Conservation (phyloP, 2,329 filamentous ascomycete genomes). For the Penicillium sp. region DNA sequence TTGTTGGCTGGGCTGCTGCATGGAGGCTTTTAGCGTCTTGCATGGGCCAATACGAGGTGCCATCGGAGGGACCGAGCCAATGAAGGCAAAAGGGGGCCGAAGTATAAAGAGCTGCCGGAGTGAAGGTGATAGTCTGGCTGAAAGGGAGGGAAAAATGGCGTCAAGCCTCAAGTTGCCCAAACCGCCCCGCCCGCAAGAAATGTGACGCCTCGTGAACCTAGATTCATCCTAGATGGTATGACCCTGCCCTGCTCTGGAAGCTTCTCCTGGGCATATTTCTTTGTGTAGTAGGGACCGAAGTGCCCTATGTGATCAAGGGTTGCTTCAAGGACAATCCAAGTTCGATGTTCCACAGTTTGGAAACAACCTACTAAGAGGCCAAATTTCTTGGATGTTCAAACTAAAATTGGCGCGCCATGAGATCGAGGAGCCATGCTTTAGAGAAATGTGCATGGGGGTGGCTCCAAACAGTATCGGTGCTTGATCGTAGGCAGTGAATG, state of each 20-base stretch:
- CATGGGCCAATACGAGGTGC: neutral
- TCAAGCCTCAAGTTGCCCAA: neutral
- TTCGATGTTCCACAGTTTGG: neutral
- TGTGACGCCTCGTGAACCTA: neutral
- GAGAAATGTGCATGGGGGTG: too few species aligned
- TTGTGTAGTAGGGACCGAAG: neutral
- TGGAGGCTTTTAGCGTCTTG: constrained; percentile 34
- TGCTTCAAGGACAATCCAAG: neutral
- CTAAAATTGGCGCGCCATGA: too few species aligned
- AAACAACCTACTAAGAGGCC: neutral
- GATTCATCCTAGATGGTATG: neutral
- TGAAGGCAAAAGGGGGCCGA: neutral
- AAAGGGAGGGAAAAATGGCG: neutral
- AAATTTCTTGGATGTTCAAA: neutral
- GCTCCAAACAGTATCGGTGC: too few species aligned
- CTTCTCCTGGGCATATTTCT: neutral
- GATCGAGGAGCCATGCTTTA: too few species aligned
- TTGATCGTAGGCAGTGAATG: too few species aligned
- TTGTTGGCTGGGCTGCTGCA: constrained; percentile 32
- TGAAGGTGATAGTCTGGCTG: neutral
- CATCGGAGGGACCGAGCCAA: neutral
- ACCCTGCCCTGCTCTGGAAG: neutral
- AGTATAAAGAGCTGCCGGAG: neutral
- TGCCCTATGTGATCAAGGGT: neutral
- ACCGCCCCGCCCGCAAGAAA: neutral